Base-by-base conservation (phyloP, 345 rosid species). In the Eucalyptus marginata region DNA sequence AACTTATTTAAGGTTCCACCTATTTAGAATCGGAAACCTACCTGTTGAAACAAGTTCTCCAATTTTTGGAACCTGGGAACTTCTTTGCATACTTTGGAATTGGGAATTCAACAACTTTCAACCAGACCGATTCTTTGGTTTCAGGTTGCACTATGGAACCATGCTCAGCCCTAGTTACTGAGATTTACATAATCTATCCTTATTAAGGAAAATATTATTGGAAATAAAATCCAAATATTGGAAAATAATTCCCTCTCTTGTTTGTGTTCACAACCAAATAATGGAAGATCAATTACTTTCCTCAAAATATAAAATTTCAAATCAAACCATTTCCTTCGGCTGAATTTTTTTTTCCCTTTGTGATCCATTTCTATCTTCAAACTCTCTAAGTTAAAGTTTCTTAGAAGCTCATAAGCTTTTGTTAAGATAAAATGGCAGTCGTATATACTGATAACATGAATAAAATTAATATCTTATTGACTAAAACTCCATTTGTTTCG, bases 81-180 rank as follows among this genome's bases (percentile, higher is more conserved):
- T 52, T 52, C 4, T 52, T 52, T 20, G 5, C 58, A 18, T 52
- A 52, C 24, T 52, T 52, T 52, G 58, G 10, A 52, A 20, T 52
- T 52, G 25, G 10, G 25, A 52, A 52, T 52, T 52, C 10, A 20
- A 52, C 58, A 52, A 52, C 58, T 52, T 52, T 52, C 58, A 2
- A 20, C 25, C 4, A 0, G 10, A 52, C 10, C 10, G 0, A 52
- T 52, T 52, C 58, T 52, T 52, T 52, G 24, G 58, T 20, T 52
- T 52, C 10, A 8, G 5, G 58, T 52, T 52, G 58, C 58, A 52
- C 25, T 52, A 0, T 8, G 25, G 10, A 52, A 52, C 58, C 25
- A 3, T 8, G 25, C 58, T 52, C 2, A 52, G 0, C 25, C 58
- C 4, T 52, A 8, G 1, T 52, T 52, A 52, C 10, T 20, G 1